phyloP scores from a whole-genome alignment of 2,329 filamentous ascomycete genomes.

The Chaetomiaceae sp. region DNA sequence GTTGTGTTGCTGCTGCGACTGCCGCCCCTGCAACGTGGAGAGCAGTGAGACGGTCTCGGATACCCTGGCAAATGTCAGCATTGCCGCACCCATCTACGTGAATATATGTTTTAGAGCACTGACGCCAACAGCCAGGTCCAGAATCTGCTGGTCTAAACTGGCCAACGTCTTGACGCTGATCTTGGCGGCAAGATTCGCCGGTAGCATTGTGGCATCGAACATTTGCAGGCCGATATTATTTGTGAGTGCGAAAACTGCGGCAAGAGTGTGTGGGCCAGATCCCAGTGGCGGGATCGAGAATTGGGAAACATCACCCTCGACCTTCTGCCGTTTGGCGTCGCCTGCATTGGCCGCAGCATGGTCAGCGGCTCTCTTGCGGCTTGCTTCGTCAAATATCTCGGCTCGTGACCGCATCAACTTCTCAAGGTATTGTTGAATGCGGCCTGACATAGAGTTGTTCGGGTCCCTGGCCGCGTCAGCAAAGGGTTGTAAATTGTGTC shows the following conservation, averaged over 20 bases:
- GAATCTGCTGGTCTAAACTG: conserved; percentile 61
- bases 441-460: conserved; percentile 66
- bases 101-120: conserved; percentile 22
- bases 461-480: conserved; percentile 59
- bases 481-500: not conserved
- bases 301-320: conserved; percentile 47
- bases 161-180: conserved; percentile 77
- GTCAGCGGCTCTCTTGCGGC: conserved; percentile 69
- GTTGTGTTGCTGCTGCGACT: conserved; percentile 33
- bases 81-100: too few relatives aligned
- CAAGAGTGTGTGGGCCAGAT: conserved; percentile 71
- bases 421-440: conserved; percentile 85
- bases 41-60: conserved; percentile 47
- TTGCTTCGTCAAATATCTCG: conserved; percentile 74
- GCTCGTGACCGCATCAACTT: conserved; percentile 71
- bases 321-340: conserved; percentile 79
- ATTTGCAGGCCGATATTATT: conserved; percentile 66
- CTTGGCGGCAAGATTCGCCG: conserved; percentile 68
- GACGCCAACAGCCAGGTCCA: conserved; percentile 72
- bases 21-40: conserved; percentile 38
- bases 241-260: conserved; percentile 83
- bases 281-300: conserved; percentile 65
- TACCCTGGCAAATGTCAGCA: conserved; percentile 36
- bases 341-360: conserved; percentile 67
- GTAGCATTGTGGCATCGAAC: conserved; percentile 80